Evolutionary conservation across 148 eudicot genomes (phyloP).

Genomic region (Salicornia ramosissima): DNA sequence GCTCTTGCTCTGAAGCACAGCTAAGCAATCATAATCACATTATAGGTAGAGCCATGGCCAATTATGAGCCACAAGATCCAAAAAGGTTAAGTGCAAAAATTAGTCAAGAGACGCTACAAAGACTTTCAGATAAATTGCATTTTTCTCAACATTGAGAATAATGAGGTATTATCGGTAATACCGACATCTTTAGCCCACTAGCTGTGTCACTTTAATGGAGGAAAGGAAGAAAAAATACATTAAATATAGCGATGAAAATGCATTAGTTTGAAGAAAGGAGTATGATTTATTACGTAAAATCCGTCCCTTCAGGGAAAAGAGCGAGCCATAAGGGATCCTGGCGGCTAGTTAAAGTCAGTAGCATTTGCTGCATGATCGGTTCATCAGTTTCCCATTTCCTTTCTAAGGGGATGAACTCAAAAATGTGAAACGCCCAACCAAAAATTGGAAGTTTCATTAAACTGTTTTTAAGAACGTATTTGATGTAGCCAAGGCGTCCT

Average conservation of each 20-base stretch:
- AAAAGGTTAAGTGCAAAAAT: too few relatives aligned
- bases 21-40: not conserved
- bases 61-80: not conserved
- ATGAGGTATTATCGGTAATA: too few relatives aligned
- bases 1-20: not conserved
- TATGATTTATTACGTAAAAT: constrained; percentile 55
- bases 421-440: constrained; percentile 74
- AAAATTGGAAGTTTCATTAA: constrained; percentile 74
- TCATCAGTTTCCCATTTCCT: constrained; percentile 84
- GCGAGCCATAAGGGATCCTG: constrained; percentile 65
- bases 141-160: too few relatives aligned
- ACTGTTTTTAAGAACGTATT: constrained; percentile 69
- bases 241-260: constrained; percentile 4
- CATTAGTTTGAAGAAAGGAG: constrained; percentile 10
- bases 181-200: too few relatives aligned
- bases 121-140: too few relatives aligned
- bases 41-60: not conserved
- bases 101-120: too few relatives aligned
- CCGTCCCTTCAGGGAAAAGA: constrained; percentile 81
- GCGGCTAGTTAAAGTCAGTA: constrained; percentile 41
- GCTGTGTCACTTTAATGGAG: not conserved
- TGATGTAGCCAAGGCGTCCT: constrained; percentile 60
- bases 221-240: not conserved
- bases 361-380: constrained; percentile 53
- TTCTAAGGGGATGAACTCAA: constrained; percentile 75